Evolutionary conservation across 2,329 filamentous ascomycete genomes (phyloP).

Genomic region (Coniella vitis): DNA sequence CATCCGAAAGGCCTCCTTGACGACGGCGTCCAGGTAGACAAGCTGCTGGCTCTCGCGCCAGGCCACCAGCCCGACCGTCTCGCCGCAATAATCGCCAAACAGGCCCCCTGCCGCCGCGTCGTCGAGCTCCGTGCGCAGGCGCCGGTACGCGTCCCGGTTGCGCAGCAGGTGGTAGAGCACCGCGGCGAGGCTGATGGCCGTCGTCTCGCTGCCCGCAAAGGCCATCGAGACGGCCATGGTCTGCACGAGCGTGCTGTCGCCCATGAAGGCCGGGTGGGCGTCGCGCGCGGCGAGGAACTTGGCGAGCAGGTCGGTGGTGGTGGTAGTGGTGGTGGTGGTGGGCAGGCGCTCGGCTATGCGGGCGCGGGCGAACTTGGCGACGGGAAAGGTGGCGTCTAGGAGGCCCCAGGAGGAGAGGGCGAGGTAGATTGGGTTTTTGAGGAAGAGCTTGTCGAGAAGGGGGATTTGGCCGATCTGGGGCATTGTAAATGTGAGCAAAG

Average conservation of each 20-base stretch:
- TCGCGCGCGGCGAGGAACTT: conserved; percentile 66
- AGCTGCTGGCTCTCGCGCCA: conserved; percentile 63
- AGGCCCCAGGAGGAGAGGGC: conserved; percentile 61
- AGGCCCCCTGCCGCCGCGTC: conserved; percentile 6
- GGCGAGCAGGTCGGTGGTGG: conserved; percentile 42
- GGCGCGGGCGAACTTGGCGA: conserved; percentile 63
- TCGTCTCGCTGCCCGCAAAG: conserved; percentile 24
- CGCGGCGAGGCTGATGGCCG: conserved; percentile 21
- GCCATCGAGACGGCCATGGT: conserved; percentile 56
- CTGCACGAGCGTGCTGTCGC: conserved; percentile 59
- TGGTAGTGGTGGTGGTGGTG: conserved; percentile 26
- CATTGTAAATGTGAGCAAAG: not conserved
- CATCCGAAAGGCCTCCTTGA: conserved; percentile 16
- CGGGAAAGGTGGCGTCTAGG: conserved; percentile 62
- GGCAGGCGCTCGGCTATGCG: conserved; percentile 59
- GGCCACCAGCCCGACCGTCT: conserved; percentile 57
- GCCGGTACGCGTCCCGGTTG: conserved; percentile 18
- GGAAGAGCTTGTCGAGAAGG: conserved; percentile 59
- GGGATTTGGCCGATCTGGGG: conserved; percentile 63
- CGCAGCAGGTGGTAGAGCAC: conserved; percentile 23
- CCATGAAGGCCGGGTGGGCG: conserved; percentile 65
- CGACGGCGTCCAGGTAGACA: conserved; percentile 62
- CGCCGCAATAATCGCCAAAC: conserved; percentile 17
- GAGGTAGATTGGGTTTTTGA: conserved; percentile 69
- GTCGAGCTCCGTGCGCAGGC: conserved; percentile 29